phyloP scores from a whole-genome alignment of 176 grass and related monocot genomes.

The maize (Zea mays) region DNA sequence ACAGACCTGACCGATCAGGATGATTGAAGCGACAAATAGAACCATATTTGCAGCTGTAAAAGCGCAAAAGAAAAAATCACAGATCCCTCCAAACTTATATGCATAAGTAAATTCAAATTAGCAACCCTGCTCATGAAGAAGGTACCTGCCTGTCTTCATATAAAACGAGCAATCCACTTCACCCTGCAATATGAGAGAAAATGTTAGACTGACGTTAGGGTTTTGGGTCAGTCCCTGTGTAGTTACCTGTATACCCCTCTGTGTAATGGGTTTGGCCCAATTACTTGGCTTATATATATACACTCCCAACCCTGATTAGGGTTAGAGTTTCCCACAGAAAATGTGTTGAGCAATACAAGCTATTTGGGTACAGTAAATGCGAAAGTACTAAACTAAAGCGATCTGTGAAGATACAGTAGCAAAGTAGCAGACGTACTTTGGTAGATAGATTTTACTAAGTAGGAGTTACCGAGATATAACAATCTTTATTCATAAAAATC shows the following conservation, averaged over 20 bases:
- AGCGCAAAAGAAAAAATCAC: slow-evolving; percentile 26
- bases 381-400: neutral
- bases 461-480: slow-evolving; percentile 9
- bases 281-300: too few species aligned
- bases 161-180: too few species aligned
- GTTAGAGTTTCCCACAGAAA: neutral
- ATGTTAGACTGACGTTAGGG: too few species aligned
- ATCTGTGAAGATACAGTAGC: neutral
- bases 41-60: slow-evolving; percentile 88
- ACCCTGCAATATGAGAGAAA: too few species aligned
- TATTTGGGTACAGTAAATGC: neutral
- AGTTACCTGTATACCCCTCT: too few species aligned
- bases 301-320: too few species aligned
- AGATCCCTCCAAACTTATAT: slow-evolving; percentile 16
- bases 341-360: slow-evolving; percentile 23
- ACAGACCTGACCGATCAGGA: slow-evolving; percentile 71
- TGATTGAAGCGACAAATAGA: slow-evolving; percentile 74
- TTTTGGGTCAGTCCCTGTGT: too few species aligned
- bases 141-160: too few species aligned
- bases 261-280: too few species aligned
- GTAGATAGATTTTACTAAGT: neutral
- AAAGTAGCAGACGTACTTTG: neutral
- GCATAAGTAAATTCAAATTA: slow-evolving; percentile 24
- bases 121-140: neutral
- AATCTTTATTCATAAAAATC: neutral